Evolutionary conservation across 768 basidiomycete species (phyloP), one percentile per base, ranked within the genome.

Genomic region (Mycena haematopus): DNA sequence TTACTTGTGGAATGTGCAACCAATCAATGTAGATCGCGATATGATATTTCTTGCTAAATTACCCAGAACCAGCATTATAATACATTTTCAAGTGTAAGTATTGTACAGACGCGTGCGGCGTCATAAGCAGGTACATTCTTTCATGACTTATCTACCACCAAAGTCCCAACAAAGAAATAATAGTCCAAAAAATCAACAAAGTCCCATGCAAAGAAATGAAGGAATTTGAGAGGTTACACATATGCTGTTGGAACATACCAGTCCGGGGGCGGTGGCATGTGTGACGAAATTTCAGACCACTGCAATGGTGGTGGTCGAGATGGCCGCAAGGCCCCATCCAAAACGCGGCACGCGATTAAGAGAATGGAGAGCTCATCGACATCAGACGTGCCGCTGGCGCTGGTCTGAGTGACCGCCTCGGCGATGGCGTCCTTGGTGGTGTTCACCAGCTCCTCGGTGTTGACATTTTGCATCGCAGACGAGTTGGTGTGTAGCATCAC

Each of bases 351-450:
- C 24, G 66, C 66, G 40, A 67, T 46, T 40, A 67, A 51, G 45
- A 67, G 66, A 22, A 67, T 62, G n/a, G 66, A 60, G n/a, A 71
- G 63, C 53, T 69, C 69, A n/a, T 68, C 66, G 31, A 67, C 55
- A 36, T 67, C 66, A 27, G 62, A 60, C n/a, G 62, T 60, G n/a
- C 65, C 60, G 31, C 90, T 90, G 44, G 86, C 60, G 31, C 90
- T 90, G 42, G 86, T 86, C 72, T 88, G 85, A 70, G 89, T 89
- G 40, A 94, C 91, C 40, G 92, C 92, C 71, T 88, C 85, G 35
- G 91, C 93, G n/a, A n/a, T n/a, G n/a, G n/a, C n/a, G n/a, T n/a
- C n/a, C n/a, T n/a, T n/a, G 29, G 29, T 31, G 6, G 29, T 31
- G 29, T 83, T 79, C 22, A 82, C 80, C 65, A 86, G 73, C 63